Evolutionary conservation across 768 basidiomycete genomes (phyloP).

Genomic region (Phallus indusiatus): DNA sequence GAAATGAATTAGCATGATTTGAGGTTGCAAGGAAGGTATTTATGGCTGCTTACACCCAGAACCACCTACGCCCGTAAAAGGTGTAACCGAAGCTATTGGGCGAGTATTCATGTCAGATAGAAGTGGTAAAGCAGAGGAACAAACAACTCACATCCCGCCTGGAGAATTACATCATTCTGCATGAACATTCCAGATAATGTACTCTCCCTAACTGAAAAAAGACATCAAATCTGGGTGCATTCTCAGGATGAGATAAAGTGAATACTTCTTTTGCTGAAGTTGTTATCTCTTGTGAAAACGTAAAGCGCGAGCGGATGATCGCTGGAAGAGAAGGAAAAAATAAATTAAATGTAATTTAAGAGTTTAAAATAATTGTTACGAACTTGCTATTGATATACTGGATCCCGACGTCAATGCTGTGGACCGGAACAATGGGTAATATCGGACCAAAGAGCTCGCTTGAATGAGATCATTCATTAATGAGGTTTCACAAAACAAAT

Average conservation of each 20-base stretch:
- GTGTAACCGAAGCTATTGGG: constrained; percentile 7
- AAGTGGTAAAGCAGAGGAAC: background rate
- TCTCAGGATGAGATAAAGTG: background rate
- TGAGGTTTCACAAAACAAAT: no score
- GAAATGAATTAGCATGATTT: background rate
- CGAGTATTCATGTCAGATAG: background rate
- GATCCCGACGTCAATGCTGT: constrained; percentile 14
- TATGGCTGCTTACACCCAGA: constrained; percentile 14
- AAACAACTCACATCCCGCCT: constrained; percentile 7
- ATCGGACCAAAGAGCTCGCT: constrained; percentile 27
- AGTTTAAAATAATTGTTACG: background rate
- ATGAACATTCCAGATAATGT: constrained; percentile 19
- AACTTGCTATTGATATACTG: constrained; percentile 14
- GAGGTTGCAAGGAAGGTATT: background rate
- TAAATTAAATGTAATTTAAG: background rate
- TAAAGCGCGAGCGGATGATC: constrained; percentile 56
- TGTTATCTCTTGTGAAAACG: constrained; percentile 44
- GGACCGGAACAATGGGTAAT: constrained; percentile 21
- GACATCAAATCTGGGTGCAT: background rate
- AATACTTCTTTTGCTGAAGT: constrained; percentile 18
- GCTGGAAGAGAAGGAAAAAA: constrained; percentile 22
- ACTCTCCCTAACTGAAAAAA: constrained; percentile 14
- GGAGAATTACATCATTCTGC: constrained; percentile 19
- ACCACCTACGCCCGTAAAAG: constrained; percentile 13
- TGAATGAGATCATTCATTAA: background rate